phyloP scores from a whole-genome alignment of 768 basidiomycete species.

The Suillus subaureus region DNA sequence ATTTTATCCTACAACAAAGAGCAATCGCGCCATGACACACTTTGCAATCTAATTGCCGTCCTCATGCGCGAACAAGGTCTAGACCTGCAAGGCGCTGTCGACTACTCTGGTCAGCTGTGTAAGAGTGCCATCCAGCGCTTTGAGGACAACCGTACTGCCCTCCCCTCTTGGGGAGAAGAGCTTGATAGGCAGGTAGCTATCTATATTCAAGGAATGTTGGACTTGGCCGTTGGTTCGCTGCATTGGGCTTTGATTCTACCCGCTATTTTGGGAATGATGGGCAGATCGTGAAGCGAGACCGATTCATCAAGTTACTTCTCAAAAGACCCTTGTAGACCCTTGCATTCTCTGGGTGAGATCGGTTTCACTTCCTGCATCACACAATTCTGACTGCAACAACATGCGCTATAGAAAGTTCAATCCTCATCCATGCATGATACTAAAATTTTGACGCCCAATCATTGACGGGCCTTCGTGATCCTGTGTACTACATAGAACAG shows the following conservation, averaged over 20 bases:
- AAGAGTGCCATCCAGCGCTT: not conserved
- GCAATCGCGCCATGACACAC: not conserved
- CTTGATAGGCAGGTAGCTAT: not conserved
- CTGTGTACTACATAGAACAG: too few species aligned
- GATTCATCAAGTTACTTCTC: conserved; percentile 56
- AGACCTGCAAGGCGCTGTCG: not conserved
- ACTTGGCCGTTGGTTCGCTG: conserved; percentile 26
- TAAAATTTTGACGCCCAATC: too few species aligned
- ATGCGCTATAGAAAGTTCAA: too few species aligned
- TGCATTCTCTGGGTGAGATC: too few species aligned
- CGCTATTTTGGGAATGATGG: conserved; percentile 70
- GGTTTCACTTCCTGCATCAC: too few species aligned
- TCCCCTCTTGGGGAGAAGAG: not conserved
- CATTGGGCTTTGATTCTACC: conserved; percentile 56
- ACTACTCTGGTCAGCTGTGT: not conserved
- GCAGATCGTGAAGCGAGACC: conserved; percentile 30
- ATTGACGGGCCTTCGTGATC: too few species aligned
- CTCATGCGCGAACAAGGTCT: not conserved
- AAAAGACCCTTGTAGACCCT: conserved; percentile 17
- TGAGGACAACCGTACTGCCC: not conserved
- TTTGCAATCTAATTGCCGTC: not conserved
- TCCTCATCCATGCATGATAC: too few species aligned
- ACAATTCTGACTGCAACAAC: too few species aligned
- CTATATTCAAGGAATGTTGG: not conserved
- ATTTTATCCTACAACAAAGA: not conserved